A percentile compares a stretch with the other conserved stretches of the same genome.
These are phyloP conservation scores for Nephelium lappaceum DNA, from an alignment of 345 rosid genomes.

Conservation along the genomic window DNA sequence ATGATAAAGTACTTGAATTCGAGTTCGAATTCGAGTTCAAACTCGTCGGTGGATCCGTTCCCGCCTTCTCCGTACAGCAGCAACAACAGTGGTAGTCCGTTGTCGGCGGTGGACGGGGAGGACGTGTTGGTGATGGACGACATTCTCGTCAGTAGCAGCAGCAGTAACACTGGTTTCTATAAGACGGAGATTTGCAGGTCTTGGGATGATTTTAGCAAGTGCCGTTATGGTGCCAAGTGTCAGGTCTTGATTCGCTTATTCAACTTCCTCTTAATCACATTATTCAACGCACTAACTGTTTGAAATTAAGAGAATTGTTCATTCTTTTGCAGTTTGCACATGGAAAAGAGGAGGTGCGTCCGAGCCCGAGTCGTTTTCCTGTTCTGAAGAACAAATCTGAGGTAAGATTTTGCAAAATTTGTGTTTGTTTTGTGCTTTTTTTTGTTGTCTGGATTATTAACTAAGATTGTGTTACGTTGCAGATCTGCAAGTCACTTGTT, in stretches of 20 bases:
- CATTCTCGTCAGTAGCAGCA: constrained; percentile 37
- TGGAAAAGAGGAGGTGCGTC: constrained; percentile 52
- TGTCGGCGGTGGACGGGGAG: constrained; percentile 43
- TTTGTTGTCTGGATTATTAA: constrained; percentile 10
- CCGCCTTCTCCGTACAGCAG: not conserved
- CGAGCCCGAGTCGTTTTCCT: constrained; percentile 24
- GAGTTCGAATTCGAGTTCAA: constrained; percentile 16
- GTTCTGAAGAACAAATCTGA: constrained; percentile 38
- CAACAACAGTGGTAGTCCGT: constrained; percentile 12
- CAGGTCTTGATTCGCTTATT: constrained; percentile 37
- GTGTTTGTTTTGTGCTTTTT: not conserved
- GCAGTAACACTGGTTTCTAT: constrained; percentile 16
- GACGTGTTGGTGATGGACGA: constrained; percentile 76
- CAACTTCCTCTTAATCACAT: not conserved
- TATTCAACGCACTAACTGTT: not conserved
- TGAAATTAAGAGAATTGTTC: not conserved
- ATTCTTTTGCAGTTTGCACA: constrained; percentile 44
- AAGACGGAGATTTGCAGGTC: constrained; percentile 34
- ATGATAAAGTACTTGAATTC: constrained; percentile 33
- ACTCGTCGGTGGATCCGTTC: not conserved
- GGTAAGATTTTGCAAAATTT: constrained; percentile 27
- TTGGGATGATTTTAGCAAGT: constrained; percentile 36
- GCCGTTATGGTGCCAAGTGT: constrained; percentile 41
- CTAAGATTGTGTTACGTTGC: constrained; percentile 7
- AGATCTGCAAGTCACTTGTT: constrained; percentile 28